Evolutionary conservation across 345 rosid species (phyloP).

Genomic region (Ricinus communis): DNA sequence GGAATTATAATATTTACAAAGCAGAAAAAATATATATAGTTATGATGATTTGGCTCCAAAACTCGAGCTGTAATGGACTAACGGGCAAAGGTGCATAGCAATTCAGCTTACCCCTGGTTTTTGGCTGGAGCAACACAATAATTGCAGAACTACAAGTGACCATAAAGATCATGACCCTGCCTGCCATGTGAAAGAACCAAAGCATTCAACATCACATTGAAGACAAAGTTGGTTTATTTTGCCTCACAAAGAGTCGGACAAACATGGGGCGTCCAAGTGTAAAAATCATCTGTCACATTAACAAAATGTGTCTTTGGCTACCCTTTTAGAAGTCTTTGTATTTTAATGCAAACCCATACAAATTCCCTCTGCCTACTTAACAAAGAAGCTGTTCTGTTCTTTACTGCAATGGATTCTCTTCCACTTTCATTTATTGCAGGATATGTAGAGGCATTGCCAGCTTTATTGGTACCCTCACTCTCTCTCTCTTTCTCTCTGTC

Average conservation of each 20-base stretch:
- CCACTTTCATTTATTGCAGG: conserved; percentile 15
- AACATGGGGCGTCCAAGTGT: conserved; percentile 12
- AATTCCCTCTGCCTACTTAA: background rate
- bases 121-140: too few species aligned
- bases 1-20: too few species aligned
- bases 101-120: too few species aligned
- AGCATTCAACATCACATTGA: background rate
- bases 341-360: conserved; percentile 15
- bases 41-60: too few species aligned
- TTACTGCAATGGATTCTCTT: conserved; percentile 12
- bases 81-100: too few species aligned
- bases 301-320: conserved; percentile 11
- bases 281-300: conserved; percentile 7
- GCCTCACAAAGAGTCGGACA: background rate
- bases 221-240: conserved; percentile 5
- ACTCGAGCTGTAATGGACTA: too few species aligned
- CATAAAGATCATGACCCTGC: too few species aligned
- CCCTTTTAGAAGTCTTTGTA: conserved; percentile 14
- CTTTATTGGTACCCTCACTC: conserved; percentile 28
- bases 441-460: background rate
- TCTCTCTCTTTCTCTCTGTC: background rate
- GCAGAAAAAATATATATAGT: too few species aligned
- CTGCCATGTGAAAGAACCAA: too few species aligned
- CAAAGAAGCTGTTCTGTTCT: conserved; percentile 10
- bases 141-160: too few species aligned